phyloP scores from a whole-genome alignment of 2,329 filamentous ascomycete species.

The Pyricularia sp. region DNA sequence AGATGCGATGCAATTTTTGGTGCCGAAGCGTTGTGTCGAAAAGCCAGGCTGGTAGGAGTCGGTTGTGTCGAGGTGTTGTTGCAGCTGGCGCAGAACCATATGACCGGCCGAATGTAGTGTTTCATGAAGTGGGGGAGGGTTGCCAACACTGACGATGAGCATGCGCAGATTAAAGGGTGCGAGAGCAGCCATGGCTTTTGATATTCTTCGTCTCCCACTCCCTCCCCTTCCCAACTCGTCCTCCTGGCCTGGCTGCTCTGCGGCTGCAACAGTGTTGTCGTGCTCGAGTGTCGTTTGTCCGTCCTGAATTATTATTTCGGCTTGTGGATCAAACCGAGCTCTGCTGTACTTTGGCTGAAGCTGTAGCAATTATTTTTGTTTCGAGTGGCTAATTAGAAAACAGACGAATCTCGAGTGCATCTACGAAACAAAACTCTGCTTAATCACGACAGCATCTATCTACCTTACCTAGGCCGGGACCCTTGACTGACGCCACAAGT shows the following conservation, averaged over 20 bases:
- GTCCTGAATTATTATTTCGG: neutral
- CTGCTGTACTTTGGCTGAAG: neutral
- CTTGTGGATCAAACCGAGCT: neutral
- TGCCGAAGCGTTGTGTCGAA: slow-evolving; percentile 32
- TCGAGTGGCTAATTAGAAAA: neutral
- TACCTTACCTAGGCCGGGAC: neutral
- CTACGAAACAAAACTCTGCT: neutral
- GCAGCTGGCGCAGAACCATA: slow-evolving; percentile 57
- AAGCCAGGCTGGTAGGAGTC: slow-evolving; percentile 35
- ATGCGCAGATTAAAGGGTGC: slow-evolving; percentile 38
- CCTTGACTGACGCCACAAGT: neutral
- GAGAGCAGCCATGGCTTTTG: neutral
- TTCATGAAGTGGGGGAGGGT: slow-evolving; percentile 63
- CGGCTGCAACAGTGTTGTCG: neutral
- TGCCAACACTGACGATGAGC: slow-evolving; percentile 81
- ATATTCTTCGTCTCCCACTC: neutral
- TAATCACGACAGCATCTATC: neutral
- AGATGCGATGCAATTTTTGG: slow-evolving; percentile 40
- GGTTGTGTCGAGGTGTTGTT: slow-evolving; percentile 31
- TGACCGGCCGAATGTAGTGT: slow-evolving; percentile 88
- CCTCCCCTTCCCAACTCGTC: neutral
- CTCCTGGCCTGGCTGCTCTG: neutral
- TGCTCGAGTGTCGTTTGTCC: neutral
- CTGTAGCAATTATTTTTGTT: neutral
- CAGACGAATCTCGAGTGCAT: neutral